Base-by-base conservation (phyloP, 2,329 filamentous ascomycete species). In the Pseudogymnoascus sp. region DNA sequence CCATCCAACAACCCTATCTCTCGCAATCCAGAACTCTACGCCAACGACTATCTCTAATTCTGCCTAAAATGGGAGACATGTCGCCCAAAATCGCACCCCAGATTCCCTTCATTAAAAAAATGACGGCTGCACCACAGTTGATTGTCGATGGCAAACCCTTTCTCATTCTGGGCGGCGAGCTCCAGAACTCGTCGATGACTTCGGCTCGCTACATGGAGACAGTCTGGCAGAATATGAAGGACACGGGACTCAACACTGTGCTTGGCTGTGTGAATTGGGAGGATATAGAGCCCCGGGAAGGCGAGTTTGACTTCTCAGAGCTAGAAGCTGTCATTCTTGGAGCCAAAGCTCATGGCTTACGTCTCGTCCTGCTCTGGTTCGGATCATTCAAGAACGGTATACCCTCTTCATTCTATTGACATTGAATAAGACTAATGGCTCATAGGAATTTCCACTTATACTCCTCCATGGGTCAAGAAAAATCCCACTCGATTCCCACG, bases 131-230 rank as follows among this genome's bases (percentile, higher is more conserved):
- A 36, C 33, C 33, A 11, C 33, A 36, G 12, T 11, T 36, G 33
- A 66, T 75, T 58, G 72, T 76, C 65, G 64, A 75, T 67, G 74
- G 71, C 63, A 65, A 75, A 35, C 74, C 74, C 0, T 73, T 58
- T 71, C 75, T 42, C 74, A 75, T 67, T 11, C 69, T 75, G 22
- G 72, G 68, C 19, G 75, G 69, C 16, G 75, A 76, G 67, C 67
- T 76, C 28, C 75, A 76, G 58, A 76, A 76, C 62, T 76, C 75
- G 0, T 72, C 73, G 11, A 66, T 76, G 23, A 72, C 69, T 9
- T 75, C 72, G 7, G 67, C 72, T 14, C 67, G 72, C 52, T 76
- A 74, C 63, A 76, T 76, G 75, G 65, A 67, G 28, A 67, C 70
- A 30, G 67, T 72, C 19, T 76, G 73, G 73, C 67, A 70, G 11